Base-by-base conservation (phyloP, 1,139 yeast genomes). In the Geotrichum carabidarum region DNA sequence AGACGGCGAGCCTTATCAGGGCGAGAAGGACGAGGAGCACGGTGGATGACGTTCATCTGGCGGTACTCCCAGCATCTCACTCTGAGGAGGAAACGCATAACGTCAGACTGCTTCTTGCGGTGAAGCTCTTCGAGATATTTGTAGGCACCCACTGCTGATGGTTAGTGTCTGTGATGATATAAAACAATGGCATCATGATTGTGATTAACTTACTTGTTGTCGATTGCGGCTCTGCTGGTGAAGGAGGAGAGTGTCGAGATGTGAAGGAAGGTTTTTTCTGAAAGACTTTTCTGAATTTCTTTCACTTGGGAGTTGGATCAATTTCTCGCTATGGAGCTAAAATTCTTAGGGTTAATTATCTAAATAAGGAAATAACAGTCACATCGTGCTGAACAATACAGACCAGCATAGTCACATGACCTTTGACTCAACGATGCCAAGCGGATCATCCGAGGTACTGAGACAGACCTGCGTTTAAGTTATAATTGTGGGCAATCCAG, bases 1-100 rank as follows among this genome's bases (percentile, higher is more conserved):
- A 93, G 85, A 80, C 96, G 89, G 85, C 98, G 93, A 72, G 99
- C 99, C 93, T 93, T 93, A 81, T 93, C 99, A 78, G 99, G 99
- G 81, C 98, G 91, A 70, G 98, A 87, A 74, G 99, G 99, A 78
- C 93, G 90, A 60, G 95, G 72, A 68, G 97, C 98, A 79, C 99
- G 87, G 96, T 93, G 99, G 79, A 93, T 86, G 71, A 90, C 99
- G 74, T 82, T 86, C 83, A 86, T 86, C 82, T 93, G 99, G 84
- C 99, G 91, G 96, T 89, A 93, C 81, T 93, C 99, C 99, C 99
- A 93, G 82, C 96, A 94, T 87, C 99, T 89, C 84, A 93, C 96
- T 80, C 99, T 88, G 80, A 86, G 88, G 75, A 93, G 82, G 90
- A 91, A 93, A 81, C 99, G 89, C 82, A 88, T 82, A 73, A 93